These are phyloP conservation scores for Suillus subluteus DNA, from an alignment of 768 basidiomycete species.

Conservation along the genomic window DNA sequence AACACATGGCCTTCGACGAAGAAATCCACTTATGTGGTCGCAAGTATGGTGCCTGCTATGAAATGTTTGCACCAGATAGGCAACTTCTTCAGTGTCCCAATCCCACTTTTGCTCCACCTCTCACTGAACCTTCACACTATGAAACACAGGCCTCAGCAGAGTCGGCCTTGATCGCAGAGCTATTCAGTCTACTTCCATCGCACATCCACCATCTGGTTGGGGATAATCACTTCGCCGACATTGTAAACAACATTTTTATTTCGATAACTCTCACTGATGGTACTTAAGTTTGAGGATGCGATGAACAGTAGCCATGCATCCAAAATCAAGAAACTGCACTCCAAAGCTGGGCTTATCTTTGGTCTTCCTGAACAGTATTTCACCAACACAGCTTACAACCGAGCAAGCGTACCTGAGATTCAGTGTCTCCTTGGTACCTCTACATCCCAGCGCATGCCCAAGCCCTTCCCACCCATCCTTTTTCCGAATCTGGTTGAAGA, in stretches of 20 bases:
- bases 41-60: constrained; percentile 6
- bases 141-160: not conserved
- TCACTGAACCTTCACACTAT: constrained; percentile 1
- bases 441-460: not conserved
- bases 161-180: not conserved
- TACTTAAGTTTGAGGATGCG: not conserved
- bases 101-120: not conserved
- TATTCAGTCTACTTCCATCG: not conserved
- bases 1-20: not conserved
- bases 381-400: not conserved
- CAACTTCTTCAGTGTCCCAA: constrained; percentile 2
- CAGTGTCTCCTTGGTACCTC: not conserved
- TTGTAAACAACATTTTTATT: not conserved
- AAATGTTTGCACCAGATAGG: not conserved
- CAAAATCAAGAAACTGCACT: constrained; percentile 1
- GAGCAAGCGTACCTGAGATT: not conserved
- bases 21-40: not conserved
- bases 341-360: constrained; percentile 6
- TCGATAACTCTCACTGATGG: not conserved
- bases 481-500: constrained; percentile 3
- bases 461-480: constrained; percentile 2
- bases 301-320: not conserved
- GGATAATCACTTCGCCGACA: too few relatives aligned
- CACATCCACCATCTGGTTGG: too few relatives aligned
- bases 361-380: constrained; percentile 9